These are phyloP conservation scores for Helminthosporium solani DNA, from an alignment of 2,329 filamentous ascomycete genomes.

Conservation along the genomic window DNA sequence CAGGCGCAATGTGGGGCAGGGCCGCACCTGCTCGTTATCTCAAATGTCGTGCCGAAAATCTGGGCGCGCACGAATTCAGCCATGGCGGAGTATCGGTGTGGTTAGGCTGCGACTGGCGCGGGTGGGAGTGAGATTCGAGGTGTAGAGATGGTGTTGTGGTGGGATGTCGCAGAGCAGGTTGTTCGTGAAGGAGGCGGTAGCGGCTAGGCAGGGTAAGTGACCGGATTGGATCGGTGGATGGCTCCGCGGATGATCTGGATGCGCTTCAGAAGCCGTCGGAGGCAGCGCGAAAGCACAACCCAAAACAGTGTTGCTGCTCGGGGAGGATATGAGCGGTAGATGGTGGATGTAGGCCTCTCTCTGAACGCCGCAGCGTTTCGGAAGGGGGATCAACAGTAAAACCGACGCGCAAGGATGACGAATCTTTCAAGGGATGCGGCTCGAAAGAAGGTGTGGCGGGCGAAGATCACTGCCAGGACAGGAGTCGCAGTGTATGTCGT, in stretches of 20 bases:
- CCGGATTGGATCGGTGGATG: conserved; percentile 22
- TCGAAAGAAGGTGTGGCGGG: conserved; percentile 18
- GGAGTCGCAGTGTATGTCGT: conserved; percentile 10
- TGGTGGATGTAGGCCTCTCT: no score
- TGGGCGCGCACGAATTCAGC: conserved; percentile 98
- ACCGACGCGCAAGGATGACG: conserved; percentile 19
- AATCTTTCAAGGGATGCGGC: conserved; percentile 15
- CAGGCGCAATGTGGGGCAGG: conserved; percentile 23
- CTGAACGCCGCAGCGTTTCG: conserved; percentile 9
- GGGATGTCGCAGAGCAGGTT: conserved; percentile 25
- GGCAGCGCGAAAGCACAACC: neutral
- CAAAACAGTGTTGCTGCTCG: no score
- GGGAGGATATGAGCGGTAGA: no score
- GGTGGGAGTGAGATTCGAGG: conserved; percentile 16
- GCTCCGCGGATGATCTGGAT: conserved; percentile 15
- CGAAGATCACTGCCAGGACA: conserved; percentile 30
- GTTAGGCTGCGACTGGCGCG: conserved; percentile 24
- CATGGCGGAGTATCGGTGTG: conserved; percentile 61
- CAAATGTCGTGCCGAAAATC: conserved; percentile 99
- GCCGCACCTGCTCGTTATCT: conserved; percentile 92
- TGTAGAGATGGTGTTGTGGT: conserved; percentile 17
- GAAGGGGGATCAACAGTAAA: conserved; percentile 5
- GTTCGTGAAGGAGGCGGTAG: conserved; percentile 22
- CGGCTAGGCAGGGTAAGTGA: conserved; percentile 17
- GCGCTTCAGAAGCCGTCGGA: conserved; percentile 1